A percentile compares a stretch with the other conserved stretches of the same genome.
These are phyloP conservation scores for Verticillium nonalfalfae DNA, from an alignment of 2,329 filamentous ascomycete species.

Conservation along the genomic window DNA sequence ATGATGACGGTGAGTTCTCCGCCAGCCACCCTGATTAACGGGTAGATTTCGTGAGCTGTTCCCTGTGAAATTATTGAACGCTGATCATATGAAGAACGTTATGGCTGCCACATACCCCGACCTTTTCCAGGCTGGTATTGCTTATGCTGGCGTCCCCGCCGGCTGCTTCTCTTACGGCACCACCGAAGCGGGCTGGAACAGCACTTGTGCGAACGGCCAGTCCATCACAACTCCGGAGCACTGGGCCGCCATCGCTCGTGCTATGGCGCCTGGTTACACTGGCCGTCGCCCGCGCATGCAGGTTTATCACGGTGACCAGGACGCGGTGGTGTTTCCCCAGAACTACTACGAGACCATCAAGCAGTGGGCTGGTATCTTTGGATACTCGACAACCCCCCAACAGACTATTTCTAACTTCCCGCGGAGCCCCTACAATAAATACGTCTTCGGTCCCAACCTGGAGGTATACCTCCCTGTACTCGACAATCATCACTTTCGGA, in stretches of 20 bases:
- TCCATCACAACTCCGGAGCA: constrained; percentile 30
- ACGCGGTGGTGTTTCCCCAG: constrained; percentile 40
- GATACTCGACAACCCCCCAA: constrained; percentile 24
- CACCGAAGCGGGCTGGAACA: constrained; percentile 43
- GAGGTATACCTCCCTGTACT: constrained; percentile 7
- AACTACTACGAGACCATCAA: constrained; percentile 54
- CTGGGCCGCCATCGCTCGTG: constrained; percentile 33
- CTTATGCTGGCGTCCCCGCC: constrained; percentile 48
- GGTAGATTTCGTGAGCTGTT: no score
- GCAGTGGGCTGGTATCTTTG: constrained; percentile 46
- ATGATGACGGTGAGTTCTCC: constrained; percentile 40
- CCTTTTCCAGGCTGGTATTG: constrained; percentile 43
- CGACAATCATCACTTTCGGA: not conserved
- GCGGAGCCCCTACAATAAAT: constrained; percentile 29
- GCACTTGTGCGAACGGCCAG: constrained; percentile 44
- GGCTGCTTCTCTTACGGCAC: constrained; percentile 44
- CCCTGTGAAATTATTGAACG: not conserved
- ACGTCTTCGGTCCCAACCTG: constrained; percentile 27
- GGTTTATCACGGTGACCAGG: constrained; percentile 49
- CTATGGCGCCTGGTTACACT: constrained; percentile 44
- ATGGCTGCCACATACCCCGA: constrained; percentile 49
- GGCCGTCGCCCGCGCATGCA: constrained; percentile 47
- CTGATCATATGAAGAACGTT: constrained; percentile 24
- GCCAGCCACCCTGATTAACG: no score
- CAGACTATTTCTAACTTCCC: constrained; percentile 24